Conservation (phyloP, 176 grass and related monocot genomes). For the Thalia dealbata region DNA sequence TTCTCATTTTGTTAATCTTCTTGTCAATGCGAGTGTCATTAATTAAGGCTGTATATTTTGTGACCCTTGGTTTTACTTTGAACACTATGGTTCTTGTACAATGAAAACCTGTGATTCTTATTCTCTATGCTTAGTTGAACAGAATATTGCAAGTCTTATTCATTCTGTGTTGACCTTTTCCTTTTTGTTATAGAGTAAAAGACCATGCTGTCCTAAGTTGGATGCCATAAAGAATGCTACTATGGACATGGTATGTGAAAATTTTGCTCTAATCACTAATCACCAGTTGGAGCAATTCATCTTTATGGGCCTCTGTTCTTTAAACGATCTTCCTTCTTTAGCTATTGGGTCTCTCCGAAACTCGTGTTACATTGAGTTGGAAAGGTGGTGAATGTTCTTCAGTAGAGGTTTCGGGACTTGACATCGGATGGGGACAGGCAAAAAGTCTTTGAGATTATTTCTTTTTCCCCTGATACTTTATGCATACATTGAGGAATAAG, state of each 20-base stretch:
- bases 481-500: not conserved
- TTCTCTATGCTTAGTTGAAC: too few species aligned
- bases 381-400: constrained; percentile 50
- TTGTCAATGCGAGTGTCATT: too few species aligned
- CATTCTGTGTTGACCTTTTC: constrained; percentile 6
- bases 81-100: too few species aligned
- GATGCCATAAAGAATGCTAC: constrained; percentile 84
- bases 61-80: too few species aligned
- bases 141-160: not conserved
- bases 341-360: constrained; percentile 60
- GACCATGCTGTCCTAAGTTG: constrained; percentile 74
- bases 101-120: not conserved
- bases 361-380: constrained; percentile 59
- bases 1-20: too few species aligned
- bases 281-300: not conserved
- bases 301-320: not conserved
- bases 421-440: constrained; percentile 95
- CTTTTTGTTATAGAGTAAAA: constrained; percentile 52
- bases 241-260: constrained; percentile 71
- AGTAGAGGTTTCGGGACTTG: constrained; percentile 93
- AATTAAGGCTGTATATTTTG: too few species aligned
- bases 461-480: not conserved
- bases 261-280: not conserved
- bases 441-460: not conserved
- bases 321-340: constrained; percentile 30